Evolutionary conservation across 495 filamentous ascomycete genomes (phyloP).

Genomic region (Chlorociboria aeruginascens): DNA sequence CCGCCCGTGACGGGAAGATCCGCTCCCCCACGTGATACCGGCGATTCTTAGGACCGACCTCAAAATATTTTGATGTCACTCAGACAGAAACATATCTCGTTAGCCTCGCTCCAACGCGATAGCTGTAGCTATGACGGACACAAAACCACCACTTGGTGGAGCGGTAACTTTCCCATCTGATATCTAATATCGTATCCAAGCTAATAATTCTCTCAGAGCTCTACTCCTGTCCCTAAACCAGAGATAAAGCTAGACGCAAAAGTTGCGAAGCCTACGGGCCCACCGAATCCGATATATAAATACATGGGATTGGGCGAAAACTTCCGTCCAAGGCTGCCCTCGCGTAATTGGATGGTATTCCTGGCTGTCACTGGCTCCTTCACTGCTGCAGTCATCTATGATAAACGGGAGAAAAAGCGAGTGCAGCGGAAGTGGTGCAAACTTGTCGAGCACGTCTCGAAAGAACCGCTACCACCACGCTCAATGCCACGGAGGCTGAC

Average conservation of each 20-base stretch:
- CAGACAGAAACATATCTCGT: too few relatives aligned
- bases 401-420: constrained; percentile 76
- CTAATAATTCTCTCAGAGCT: constrained; percentile 6
- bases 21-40: too few relatives aligned
- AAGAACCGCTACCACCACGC: constrained; percentile 56
- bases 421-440: constrained; percentile 77
- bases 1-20: too few relatives aligned
- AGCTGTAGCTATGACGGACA: constrained; percentile 11
- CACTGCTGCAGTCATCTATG: constrained; percentile 69
- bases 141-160: constrained; percentile 8
- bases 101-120: too few relatives aligned
- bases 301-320: constrained; percentile 70
- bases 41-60: too few relatives aligned
- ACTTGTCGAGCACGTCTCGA: constrained; percentile 74
- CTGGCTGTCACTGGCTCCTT: constrained; percentile 66
- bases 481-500: constrained; percentile 76
- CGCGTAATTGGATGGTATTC: constrained; percentile 97
- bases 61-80: too few relatives aligned
- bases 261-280: constrained; percentile 30
- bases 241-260: constrained; percentile 22
- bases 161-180: constrained; percentile 7
- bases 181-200: not conserved
- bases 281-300: constrained; percentile 54
- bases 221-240: constrained; percentile 15
- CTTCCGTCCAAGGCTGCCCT: constrained; percentile 75